phyloP scores from a whole-genome alignment of 371 early-diverging fungal species.

The Mucor lusitanicus region DNA sequence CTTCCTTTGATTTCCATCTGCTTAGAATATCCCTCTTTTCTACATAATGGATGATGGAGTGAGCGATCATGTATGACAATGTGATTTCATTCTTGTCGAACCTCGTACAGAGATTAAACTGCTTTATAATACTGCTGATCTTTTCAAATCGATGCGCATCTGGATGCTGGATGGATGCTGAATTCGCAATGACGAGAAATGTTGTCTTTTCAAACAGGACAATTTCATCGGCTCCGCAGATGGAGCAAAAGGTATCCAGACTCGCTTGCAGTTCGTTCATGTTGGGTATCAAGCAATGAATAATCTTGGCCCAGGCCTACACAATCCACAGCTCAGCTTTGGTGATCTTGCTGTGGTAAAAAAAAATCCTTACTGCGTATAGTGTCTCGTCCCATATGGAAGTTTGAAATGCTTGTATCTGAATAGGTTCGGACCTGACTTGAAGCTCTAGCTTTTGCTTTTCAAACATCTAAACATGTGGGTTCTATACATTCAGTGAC shows the following conservation, averaged over 20 bases:
- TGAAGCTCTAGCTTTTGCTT: slow-evolving; percentile 71
- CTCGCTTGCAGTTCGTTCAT: slow-evolving; percentile 77
- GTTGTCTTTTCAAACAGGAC: slow-evolving; percentile 93
- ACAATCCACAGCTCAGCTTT: not conserved
- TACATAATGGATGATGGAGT: not conserved
- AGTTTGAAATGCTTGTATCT: slow-evolving; percentile 80
- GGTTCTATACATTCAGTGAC: not conserved
- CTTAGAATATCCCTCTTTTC: slow-evolving; percentile 19
- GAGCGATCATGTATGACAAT: not conserved
- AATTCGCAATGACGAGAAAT: slow-evolving; percentile 89
- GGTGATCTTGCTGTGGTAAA: not conserved
- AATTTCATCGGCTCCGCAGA: slow-evolving; percentile 93
- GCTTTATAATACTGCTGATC: slow-evolving; percentile 92
- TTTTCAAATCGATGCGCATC: slow-evolving; percentile 88
- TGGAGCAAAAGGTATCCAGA: slow-evolving; percentile 72
- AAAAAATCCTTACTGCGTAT: slow-evolving; percentile 63
- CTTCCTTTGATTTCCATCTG: slow-evolving; percentile 83
- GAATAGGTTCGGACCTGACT: slow-evolving; percentile 70
- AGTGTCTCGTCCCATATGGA: slow-evolving; percentile 97
- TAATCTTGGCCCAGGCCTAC: slow-evolving; percentile 95
- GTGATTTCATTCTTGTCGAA: slow-evolving; percentile 17
- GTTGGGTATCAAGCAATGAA: slow-evolving; percentile 91
- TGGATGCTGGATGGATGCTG: slow-evolving; percentile 55
- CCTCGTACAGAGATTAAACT: slow-evolving; percentile 86
- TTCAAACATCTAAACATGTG: slow-evolving; percentile 60